phyloP scores from a whole-genome alignment of 192 early-diverging fungal genomes.

The Gorgonomyces haynaldii region DNA sequence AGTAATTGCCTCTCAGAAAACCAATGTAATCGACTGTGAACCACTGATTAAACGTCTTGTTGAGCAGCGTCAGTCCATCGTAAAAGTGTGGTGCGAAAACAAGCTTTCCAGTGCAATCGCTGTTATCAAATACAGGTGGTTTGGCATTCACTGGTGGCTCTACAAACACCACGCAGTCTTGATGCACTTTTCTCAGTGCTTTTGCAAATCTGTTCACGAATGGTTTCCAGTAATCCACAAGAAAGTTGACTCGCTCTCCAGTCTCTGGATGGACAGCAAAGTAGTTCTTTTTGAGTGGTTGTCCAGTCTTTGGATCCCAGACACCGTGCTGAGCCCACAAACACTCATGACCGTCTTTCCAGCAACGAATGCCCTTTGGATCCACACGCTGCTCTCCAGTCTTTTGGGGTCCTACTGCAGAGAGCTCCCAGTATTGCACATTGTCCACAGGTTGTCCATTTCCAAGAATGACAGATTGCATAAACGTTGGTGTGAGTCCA shows the following conservation, averaged over 20 bases:
- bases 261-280: constrained; percentile 55
- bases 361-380: constrained; percentile 24
- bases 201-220: constrained; percentile 54
- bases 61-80: constrained; percentile 59
- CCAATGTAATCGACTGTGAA: constrained; percentile 47
- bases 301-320: constrained; percentile 32
- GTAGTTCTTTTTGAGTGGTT: constrained; percentile 40
- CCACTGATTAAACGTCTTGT: constrained; percentile 43
- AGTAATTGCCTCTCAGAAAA: constrained; percentile 35
- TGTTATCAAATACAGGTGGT: constrained; percentile 18
- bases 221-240: constrained; percentile 54
- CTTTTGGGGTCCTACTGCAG: constrained; percentile 51
- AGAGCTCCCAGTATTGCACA: constrained; percentile 54
- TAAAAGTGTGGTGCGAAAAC: constrained; percentile 76
- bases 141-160: constrained; percentile 62
- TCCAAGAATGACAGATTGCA: constrained; percentile 58
- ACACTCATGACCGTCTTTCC: constrained; percentile 39
- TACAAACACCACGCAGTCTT: constrained; percentile 51
- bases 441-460: constrained; percentile 37
- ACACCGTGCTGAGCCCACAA: constrained; percentile 64
- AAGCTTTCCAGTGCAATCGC: constrained; percentile 25
- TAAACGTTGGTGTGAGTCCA: constrained; percentile 58
- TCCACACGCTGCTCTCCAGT: constrained; percentile 26
- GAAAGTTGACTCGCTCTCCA: constrained; percentile 45
- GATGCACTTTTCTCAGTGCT: constrained; percentile 42